These are phyloP conservation scores for Zangia roseola DNA, from an alignment of 768 basidiomycete genomes.

Conservation along the genomic window DNA sequence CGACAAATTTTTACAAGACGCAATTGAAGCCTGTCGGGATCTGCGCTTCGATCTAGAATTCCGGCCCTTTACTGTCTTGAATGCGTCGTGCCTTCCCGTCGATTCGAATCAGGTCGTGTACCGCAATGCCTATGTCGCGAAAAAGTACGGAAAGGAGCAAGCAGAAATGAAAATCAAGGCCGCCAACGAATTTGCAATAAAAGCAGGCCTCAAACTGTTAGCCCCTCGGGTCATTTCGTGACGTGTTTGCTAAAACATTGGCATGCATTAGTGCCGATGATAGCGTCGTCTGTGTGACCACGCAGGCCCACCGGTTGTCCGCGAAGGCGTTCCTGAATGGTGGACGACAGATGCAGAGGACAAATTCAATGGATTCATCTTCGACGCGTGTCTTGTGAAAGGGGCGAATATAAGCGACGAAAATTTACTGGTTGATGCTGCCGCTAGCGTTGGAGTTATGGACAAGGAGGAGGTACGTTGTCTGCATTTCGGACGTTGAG, in stretches of 20 bases:
- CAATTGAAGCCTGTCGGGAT: constrained; percentile 31
- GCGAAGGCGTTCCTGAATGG: constrained; percentile 39
- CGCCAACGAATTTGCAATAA: constrained; percentile 20
- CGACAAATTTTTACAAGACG: constrained; percentile 32
- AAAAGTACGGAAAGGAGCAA: constrained; percentile 28
- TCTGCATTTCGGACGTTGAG: not conserved
- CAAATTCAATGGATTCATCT: constrained; percentile 36
- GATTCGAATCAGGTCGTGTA: constrained; percentile 1
- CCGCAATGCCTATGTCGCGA: constrained; percentile 19
- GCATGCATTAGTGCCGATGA: constrained; percentile 32
- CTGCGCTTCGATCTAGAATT: constrained; percentile 34
- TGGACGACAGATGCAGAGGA: constrained; percentile 38
- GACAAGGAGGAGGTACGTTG: constrained; percentile 32
- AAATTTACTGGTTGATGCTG: constrained; percentile 35
- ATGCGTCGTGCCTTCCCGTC: constrained; percentile 1
- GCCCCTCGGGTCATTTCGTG: constrained; percentile 1
- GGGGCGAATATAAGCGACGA: constrained; percentile 35
- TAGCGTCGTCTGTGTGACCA: constrained; percentile 38
- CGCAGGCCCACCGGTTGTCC: constrained; percentile 42
- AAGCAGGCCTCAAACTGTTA: constrained; percentile 25
- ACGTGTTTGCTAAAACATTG: not conserved
- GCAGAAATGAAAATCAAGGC: constrained; percentile 25
- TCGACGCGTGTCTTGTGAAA: constrained; percentile 38
- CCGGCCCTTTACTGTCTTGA: constrained; percentile 29
- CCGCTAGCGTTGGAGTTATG: constrained; percentile 37